These are phyloP conservation scores for Suhomyces tanzawaensis DNA, from an alignment of 805 yeast genomes.

Conservation along the genomic window DNA sequence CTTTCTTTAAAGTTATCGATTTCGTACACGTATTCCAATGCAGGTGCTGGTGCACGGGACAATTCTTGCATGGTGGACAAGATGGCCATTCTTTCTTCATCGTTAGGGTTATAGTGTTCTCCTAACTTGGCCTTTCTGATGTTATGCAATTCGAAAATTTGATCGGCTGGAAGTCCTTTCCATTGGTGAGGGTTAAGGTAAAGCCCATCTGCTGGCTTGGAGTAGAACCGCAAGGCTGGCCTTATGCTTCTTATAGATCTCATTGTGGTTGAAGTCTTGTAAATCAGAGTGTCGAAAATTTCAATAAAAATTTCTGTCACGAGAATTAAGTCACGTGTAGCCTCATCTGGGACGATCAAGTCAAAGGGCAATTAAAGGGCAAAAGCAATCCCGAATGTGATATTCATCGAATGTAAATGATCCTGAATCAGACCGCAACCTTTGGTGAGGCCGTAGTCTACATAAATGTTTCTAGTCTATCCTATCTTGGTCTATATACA, in stretches of 20 bases:
- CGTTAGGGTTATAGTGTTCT: constrained; percentile 49
- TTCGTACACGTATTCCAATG: constrained; percentile 39
- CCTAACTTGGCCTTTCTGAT: constrained; percentile 57
- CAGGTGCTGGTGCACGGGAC: constrained; percentile 25
- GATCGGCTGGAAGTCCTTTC: constrained; percentile 65
- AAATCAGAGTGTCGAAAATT: constrained; percentile 5
- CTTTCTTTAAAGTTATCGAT: constrained; percentile 43
- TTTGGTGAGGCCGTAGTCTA: too few species aligned
- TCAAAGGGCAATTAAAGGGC: too few species aligned
- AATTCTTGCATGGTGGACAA: constrained; percentile 41
- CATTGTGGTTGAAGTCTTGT: constrained; percentile 4
- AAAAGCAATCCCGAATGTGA: too few species aligned
- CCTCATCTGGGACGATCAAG: too few species aligned
- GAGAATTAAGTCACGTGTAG: too few species aligned
- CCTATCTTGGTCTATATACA: too few species aligned
- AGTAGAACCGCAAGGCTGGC: constrained; percentile 10
- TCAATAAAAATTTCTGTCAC: constrained; percentile 1
- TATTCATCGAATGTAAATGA: too few species aligned
- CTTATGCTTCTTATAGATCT: constrained; percentile 9
- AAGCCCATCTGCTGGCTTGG: constrained; percentile 24
- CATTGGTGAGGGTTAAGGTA: constrained; percentile 66
- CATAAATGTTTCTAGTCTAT: too few species aligned
- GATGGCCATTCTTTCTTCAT: constrained; percentile 66
- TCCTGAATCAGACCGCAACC: too few species aligned
- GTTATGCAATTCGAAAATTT: constrained; percentile 58